Base-by-base conservation (phyloP, 495 filamentous ascomycete genomes). In the Hypoxylon fragiforme region DNA sequence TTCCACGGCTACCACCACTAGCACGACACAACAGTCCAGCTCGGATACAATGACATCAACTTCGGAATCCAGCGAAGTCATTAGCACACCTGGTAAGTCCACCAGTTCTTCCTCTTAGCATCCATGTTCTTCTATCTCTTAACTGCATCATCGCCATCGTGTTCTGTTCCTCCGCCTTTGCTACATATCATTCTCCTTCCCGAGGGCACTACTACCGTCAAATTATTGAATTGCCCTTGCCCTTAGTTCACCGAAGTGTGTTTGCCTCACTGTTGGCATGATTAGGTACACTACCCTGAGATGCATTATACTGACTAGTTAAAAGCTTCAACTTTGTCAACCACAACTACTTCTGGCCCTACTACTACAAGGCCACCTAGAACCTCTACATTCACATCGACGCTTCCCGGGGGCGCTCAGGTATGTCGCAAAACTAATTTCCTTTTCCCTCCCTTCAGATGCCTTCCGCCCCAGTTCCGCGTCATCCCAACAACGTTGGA, bases 361-460 rank as follows among this genome's bases (percentile, higher is more conserved):
- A 50, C 22, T 6, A 54, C 41, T 22, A 48, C 62, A 19, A 38
- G 46, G 24, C 46, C 57, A 22, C 37, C 64, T 7, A 60, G 41
- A 21, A 68, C 60, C n/a, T 63, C 62, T 9, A 62, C 73, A 0
- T 63, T 67, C 34, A 74, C 70, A 7, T 69, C 64, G 7, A 77
- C 73, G 0, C 58, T 67, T 7, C 59, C 70, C 6, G 65, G 70
- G 50, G 76, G 76, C 9, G 67, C 44, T 5, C 64, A 69, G 50
- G 58, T 53, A 57, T 8, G 58, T 53, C 16, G 14, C 8, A 13
- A 5, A 7, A 7, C n/a, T 34, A 4, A 28, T 13, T n/a, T n/a
- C 31, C 6, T 34, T 13, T 7, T 13, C 7, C 12, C 12, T 34
- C 6, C 6, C 31, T 34, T 34, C 31, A n/a, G 12, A 8, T 7